Evolutionary conservation across 805 yeast species (phyloP), one percentile per base, ranked within the genome.

Genomic region (Wickerhamiella occidentalis): DNA sequence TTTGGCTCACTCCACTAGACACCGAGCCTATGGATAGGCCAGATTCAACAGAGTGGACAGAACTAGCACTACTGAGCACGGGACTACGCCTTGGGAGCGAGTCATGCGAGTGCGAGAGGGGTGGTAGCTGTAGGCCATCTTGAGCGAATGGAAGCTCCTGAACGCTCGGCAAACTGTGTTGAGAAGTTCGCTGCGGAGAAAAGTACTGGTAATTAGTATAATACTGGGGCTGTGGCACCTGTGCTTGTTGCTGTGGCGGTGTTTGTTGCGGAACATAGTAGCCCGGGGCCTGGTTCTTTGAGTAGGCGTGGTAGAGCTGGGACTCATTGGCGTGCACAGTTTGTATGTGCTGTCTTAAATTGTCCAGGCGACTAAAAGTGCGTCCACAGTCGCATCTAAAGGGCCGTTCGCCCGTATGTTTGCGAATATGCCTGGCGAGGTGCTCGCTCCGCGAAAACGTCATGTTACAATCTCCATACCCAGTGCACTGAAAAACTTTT

Each of bases 381-480:
- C 87, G 79, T 29, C 79, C 70, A 63, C 82, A 82, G 45, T 81
- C 82, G 64, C 96, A 87, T 48, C 83, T 78, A 63, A 86, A 87
- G 2, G 96, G 96, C 51, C 95, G 71, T 64, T 87, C 96, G 40
- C 96, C 96, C 0, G 96, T 88, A 63, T 87, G 96, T 59, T 87
- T 88, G 51, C 96, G 70, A 48, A 88, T 82, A 67, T 87, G 96
- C 52, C 96, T 72, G 1, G 95, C 95, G 56, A 87, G 72, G 65
- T 88, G 96, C 63, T 88, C 96, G 7, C 92, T 81, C 45, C 96
- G 72, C 2, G 95, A 84, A 65, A 87, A 87, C 6, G 88, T 75
- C 95, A 88, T 87, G 50, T 69, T 71, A 65, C 96, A 87, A 56
- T 82, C 87, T 18, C 85, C 85, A 61, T 75, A 88, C 2, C 95